Base-by-base conservation (phyloP, 176 grass and related monocot species). In the Puccinellia tenuiflora region DNA sequence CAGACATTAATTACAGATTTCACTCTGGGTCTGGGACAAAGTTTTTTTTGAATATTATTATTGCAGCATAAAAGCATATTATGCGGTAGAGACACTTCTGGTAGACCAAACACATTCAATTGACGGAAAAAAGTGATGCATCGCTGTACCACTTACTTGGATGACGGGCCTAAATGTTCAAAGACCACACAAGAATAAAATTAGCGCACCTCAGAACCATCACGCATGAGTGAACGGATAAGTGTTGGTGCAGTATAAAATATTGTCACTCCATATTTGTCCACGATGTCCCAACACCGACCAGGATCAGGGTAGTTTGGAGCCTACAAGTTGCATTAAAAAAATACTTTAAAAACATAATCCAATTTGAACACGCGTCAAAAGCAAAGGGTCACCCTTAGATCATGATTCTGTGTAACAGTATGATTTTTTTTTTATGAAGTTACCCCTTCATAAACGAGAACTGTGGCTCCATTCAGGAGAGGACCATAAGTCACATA, bases 161-260 rank as follows among this genome's bases (percentile, higher is more conserved):
- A 42, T 38, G 60, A 64, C 3, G 7, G 50, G 9, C 21, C 54
- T 60, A 6, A 29, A 74, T 64, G 1, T 63, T 80, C 51, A 22
- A 62, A 71, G 21, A 70, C 31, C 46, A 76, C 21, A 77, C 43
- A 29, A 29, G 17, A 72, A 73, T 60, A 66, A 74, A 9, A 86
- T 30, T 7, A 70, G 34, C 65, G 8, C 81, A 99, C 96, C 91
- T 93, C 83, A 53, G 89, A 77, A 83, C 93, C 77, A 80, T 93
- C 96, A 75, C 93, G 93, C 96, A 99, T 99, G 56, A 99, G 93
- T 12, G 96, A 95, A 47, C 96, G 93, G 43, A 99, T 62, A 68
- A 99, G 85, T 80, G 96, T 99, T 79, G 96, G 96, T 78, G 96
- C 96, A 53, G 96, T 99, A 87, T 99, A 99, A 88, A 99, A 99